Evolutionary conservation across 179 eudicot genomes (phyloP).

Genomic region (Sideroxylon spinosum): DNA sequence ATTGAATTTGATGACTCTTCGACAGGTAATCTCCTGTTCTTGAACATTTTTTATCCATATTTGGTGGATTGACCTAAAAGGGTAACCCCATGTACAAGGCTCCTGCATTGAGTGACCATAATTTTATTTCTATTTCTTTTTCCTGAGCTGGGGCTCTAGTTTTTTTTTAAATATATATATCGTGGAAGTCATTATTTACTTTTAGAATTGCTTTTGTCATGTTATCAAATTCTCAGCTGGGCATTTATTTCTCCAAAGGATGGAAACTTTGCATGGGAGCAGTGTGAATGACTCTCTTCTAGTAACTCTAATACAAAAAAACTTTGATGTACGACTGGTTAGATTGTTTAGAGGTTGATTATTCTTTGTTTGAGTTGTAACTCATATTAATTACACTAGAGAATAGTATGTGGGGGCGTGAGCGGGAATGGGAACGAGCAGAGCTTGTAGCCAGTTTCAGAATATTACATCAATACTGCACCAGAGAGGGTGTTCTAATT

Average conservation of each 20-base stretch:
- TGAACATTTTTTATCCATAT: not conserved
- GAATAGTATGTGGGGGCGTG: too few relatives aligned
- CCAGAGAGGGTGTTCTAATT: too few relatives aligned
- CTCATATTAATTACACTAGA: too few relatives aligned
- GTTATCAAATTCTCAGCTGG: not conserved
- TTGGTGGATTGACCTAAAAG: not conserved
- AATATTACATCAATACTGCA: too few relatives aligned
- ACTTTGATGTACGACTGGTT: not conserved
- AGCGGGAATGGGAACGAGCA: too few relatives aligned
- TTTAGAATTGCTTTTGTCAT: not conserved
- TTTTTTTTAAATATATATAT: too few relatives aligned
- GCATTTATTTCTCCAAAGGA: not conserved
- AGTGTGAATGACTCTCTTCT: not conserved
- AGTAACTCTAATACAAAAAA: not conserved
- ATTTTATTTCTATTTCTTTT: not conserved
- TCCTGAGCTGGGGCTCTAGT: not conserved
- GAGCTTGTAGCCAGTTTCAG: too few relatives aligned
- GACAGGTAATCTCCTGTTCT: conserved; percentile 48
- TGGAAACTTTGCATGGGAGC: not conserved
- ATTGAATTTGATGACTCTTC: conserved; percentile 63
- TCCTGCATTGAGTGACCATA: not conserved
- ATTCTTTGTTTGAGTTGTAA: too few relatives aligned
- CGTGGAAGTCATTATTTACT: too few relatives aligned
- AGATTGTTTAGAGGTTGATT: too few relatives aligned
- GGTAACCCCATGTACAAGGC: too few relatives aligned